A percentile compares a stretch with the other conserved stretches of the same genome.
phyloP scores from a whole-genome alignment of 371 early-diverging fungal species.

The Choanephora cucurbitarum region DNA sequence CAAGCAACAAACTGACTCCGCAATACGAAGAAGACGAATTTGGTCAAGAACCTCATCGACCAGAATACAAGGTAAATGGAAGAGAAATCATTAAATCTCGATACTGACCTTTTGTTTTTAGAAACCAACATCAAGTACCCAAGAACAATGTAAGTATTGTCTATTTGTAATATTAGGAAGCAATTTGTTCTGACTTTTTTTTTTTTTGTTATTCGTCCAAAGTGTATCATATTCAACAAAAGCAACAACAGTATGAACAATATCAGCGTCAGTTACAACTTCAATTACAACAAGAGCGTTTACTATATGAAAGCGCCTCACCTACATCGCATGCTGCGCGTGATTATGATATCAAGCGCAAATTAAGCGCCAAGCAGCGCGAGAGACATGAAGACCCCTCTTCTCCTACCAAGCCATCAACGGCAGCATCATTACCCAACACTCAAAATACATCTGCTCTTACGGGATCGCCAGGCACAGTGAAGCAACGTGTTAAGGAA shows the following conservation, averaged over 20 bases:
- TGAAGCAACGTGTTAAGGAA: constrained; percentile 48
- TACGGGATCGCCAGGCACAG: constrained; percentile 46
- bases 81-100: background rate
- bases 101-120: background rate
- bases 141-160: constrained; percentile 2
- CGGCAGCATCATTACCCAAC: too few relatives aligned
- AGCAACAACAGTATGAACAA: constrained; percentile 20
- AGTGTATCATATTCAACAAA: constrained; percentile 29
- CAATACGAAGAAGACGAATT: constrained; percentile 12
- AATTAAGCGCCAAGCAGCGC: constrained; percentile 50
- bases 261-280: constrained; percentile 15
- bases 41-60: background rate
- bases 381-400: constrained; percentile 49
- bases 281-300: constrained; percentile 17
- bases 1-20: constrained; percentile 2
- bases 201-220: constrained; percentile 4
- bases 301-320: constrained; percentile 8
- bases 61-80: constrained; percentile 9
- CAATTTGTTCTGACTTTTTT: constrained; percentile 1
- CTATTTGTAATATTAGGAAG: too few relatives aligned
- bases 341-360: constrained; percentile 51
- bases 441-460: constrained; percentile 26
- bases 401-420: background rate
- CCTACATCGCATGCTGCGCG: constrained; percentile 41
- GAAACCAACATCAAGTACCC: background rate